Evolutionary conservation across 257 asterid species (phyloP).

Genomic region (Coffea eugenioides): DNA sequence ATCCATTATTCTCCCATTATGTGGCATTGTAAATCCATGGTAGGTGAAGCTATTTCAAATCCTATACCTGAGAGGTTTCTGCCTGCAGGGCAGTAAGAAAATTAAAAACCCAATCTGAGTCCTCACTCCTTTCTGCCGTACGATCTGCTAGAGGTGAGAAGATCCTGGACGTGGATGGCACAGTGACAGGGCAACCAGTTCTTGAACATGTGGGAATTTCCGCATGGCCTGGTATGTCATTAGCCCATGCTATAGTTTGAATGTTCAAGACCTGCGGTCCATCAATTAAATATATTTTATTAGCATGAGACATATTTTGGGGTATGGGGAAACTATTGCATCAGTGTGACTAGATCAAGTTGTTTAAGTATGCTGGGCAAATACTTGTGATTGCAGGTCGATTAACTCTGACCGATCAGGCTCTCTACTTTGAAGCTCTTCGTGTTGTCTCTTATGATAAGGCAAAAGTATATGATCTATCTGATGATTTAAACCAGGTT

Average conservation of each 20-base stretch:
- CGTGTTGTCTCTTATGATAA: slow-evolving; percentile 91
- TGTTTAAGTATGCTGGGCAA: neutral
- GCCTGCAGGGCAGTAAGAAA: slow-evolving; percentile 62
- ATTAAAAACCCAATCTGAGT: slow-evolving; percentile 71
- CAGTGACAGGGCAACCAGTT: slow-evolving; percentile 93
- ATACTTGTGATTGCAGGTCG: slow-evolving; percentile 67
- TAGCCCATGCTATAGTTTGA: neutral
- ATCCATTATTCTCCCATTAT: neutral
- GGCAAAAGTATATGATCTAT: slow-evolving; percentile 82
- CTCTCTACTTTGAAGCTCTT: slow-evolving; percentile 88
- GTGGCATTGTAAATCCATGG: neutral
- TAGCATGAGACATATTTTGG: neutral
- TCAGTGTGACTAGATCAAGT: neutral
- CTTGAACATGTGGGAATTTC: slow-evolving; percentile 93
- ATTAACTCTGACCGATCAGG: slow-evolving; percentile 84
- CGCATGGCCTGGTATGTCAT: slow-evolving; percentile 80
- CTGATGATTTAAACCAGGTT: slow-evolving; percentile 83
- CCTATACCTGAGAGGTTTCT: neutral
- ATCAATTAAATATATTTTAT: neutral
- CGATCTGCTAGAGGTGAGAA: slow-evolving; percentile 74
- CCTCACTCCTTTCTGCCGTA: slow-evolving; percentile 64
- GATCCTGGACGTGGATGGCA: slow-evolving; percentile 88
- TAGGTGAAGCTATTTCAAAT: neutral
- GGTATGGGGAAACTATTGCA: neutral
- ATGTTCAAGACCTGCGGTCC: neutral